Base-by-base conservation (phyloP, 2,329 filamentous ascomycete species). In the Ustilaginoidea virens region DNA sequence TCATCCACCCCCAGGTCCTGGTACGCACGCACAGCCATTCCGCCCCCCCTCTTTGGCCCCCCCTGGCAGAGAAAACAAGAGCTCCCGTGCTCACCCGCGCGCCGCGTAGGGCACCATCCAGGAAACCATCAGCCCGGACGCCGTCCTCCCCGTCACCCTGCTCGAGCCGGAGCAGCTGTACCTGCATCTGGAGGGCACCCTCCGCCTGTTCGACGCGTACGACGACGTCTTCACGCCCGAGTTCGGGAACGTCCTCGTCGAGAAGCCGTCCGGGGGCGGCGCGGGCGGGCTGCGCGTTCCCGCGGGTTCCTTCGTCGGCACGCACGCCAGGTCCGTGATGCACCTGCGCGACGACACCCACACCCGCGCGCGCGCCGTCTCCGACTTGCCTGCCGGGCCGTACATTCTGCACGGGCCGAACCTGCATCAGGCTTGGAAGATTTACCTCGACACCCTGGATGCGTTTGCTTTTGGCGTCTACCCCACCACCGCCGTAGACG, bases 361-460 rank as follows among this genome's bases (percentile, higher is more conserved):
- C 7, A 22, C 35, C 6, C 25, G 33, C 17, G 27, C 39, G 12
- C 32, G 30, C 13, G 33, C 36, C 4, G 9, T 45, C 1, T 32
- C 32, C 0, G 33, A 46, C 6, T 31, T 58, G 14, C 52, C 55
- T 0, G 56, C 55, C 2, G 55, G 55, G 0, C 55, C 55, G 3
- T 58, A 58, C 31, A 55, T 58, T 15, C 38, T 58, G 1, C 48
- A 56, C 23, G 55, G 55, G 0, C 53, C 52, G 2, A 55, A 58
- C 8, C 38, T 58, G 1, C 47, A 58, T 20, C 55, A 56, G 25
- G 55, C 55, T 4, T 58, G 54, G 51, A 47, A 47, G 17, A 29
- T 58, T n/a, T 58, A 58, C 20, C 48, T 53, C 7, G 55, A 58
- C 27, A 39, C 44, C 1, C 30, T 50, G 4, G 47, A 46, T 3